Percentiles rank a stretch among this genome's conserved stretches.
Conservation (phyloP, 2,329 filamentous ascomycete species). For the Penicillium brasilianum region DNA sequence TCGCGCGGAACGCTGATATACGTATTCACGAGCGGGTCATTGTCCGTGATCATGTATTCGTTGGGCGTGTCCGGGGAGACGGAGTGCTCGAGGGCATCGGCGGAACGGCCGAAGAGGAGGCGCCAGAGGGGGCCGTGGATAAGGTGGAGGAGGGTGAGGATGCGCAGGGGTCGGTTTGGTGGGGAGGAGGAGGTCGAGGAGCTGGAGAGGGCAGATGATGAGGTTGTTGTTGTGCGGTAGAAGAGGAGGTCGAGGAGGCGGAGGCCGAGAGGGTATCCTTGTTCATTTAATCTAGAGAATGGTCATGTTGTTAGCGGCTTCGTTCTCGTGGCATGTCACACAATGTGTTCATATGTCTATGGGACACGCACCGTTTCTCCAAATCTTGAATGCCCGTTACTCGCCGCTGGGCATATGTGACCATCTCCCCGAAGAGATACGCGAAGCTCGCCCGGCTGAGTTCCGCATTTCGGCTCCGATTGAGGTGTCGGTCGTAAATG, state of each 20-base stretch:
- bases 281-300: constrained; percentile 76
- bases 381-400: constrained; percentile 93
- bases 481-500: constrained; percentile 95
- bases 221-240: constrained; percentile 79
- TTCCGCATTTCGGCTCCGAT: constrained; percentile 85
- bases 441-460: constrained; percentile 93
- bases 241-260: constrained; percentile 95
- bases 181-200: constrained; percentile 72
- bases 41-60: constrained; percentile 99
- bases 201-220: constrained; percentile 82
- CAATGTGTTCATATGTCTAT: background rate
- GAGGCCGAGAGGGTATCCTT: constrained; percentile 92
- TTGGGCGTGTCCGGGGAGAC: constrained; percentile 80
- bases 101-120: constrained; percentile 87
- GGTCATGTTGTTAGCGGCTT: background rate
- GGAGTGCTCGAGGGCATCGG: constrained; percentile 90
- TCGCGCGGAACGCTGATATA: constrained; percentile 93
- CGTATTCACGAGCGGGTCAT: constrained; percentile 93
- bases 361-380: constrained; percentile 73
- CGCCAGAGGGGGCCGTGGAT: constrained; percentile 92
- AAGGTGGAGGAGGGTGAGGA: constrained; percentile 91
- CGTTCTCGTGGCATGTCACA: too few relatives aligned
- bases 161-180: constrained; percentile 79
- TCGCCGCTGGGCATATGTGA: constrained; percentile 86
- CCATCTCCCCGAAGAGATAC: constrained; percentile 96